Percentiles rank a stretch among this genome's conserved stretches.
These are phyloP conservation scores for Spatholobus suberectus DNA, from an alignment of 306 rosid species.

Conservation along the genomic window DNA sequence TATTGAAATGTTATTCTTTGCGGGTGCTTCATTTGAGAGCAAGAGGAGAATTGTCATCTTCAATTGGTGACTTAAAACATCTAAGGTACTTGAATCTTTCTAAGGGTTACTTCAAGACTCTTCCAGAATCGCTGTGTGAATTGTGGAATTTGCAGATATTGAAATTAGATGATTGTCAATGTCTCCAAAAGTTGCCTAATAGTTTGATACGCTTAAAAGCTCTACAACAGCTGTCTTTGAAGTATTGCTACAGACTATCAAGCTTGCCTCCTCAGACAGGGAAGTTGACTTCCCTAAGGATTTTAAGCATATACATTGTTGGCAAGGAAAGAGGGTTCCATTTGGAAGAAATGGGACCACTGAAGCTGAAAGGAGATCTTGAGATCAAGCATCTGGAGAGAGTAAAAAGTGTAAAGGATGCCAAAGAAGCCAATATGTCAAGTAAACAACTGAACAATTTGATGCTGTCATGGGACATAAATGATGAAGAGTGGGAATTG, in stretches of 20 bases:
- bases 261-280: conserved; percentile 1
- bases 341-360: conserved; percentile 17
- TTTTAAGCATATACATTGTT: not conserved
- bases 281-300: conserved; percentile 3
- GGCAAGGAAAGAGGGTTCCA: conserved; percentile 21
- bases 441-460: not conserved
- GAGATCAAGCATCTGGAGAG: conserved; percentile 35
- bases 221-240: conserved; percentile 16
- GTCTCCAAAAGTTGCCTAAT: not conserved
- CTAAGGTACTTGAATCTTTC: conserved; percentile 38
- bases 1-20: conserved; percentile 8
- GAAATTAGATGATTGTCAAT: accelerated
- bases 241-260: not conserved
- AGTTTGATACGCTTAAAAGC: conserved; percentile 1
- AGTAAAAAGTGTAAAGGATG: not conserved
- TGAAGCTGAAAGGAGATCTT: conserved; percentile 38
- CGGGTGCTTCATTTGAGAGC: not conserved
- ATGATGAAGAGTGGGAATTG: not conserved
- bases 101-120: accelerated
- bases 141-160: conserved; percentile 32
- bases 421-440: conserved; percentile 25
- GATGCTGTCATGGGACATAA: not conserved
- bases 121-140: conserved; percentile 20
- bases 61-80: not conserved
- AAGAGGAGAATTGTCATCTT: not conserved